Conservation (phyloP, 768 basidiomycete genomes). For the Auricularia cornea region DNA sequence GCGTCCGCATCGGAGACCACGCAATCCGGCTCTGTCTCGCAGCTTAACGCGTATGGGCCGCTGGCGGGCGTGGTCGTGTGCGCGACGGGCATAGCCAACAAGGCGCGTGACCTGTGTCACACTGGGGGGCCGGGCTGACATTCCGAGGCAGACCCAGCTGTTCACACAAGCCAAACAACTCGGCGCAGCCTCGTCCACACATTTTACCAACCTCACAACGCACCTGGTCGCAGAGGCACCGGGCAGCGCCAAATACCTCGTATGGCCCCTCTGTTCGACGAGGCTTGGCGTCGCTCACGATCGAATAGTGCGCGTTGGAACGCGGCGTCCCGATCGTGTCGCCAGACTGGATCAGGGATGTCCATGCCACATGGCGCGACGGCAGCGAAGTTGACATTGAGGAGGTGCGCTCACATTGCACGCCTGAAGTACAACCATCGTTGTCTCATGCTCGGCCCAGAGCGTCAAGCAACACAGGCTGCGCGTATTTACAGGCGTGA, state of each 20-base stretch:
- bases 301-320: slow-evolving; percentile 67
- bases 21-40: slow-evolving; percentile 25
- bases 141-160: slow-evolving; percentile 45
- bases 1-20: slow-evolving; percentile 5
- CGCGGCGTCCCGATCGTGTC: slow-evolving; percentile 70
- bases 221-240: slow-evolving; percentile 79
- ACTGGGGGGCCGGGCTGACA: background rate
- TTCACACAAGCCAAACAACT: slow-evolving; percentile 75
- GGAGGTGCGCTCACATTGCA: slow-evolving; percentile 35
- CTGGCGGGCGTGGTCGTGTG: slow-evolving; percentile 59
- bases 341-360: slow-evolving; percentile 68
- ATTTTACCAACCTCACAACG: slow-evolving; percentile 80
- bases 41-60: slow-evolving; percentile 29
- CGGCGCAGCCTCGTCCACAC: slow-evolving; percentile 58
- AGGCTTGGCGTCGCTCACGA: background rate
- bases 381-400: slow-evolving; percentile 71
- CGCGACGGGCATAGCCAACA: slow-evolving; percentile 72
- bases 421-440: background rate
- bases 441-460: slow-evolving; percentile 39
- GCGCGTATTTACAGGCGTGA: slow-evolving; percentile 61
- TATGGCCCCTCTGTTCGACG: slow-evolving; percentile 26
- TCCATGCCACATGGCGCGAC: slow-evolving; percentile 63
- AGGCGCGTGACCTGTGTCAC: slow-evolving; percentile 37
- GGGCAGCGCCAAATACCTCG: slow-evolving; percentile 78
- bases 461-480: slow-evolving; percentile 53